Conservation (phyloP, 1,139 yeast genomes). For the Meyerozyma guilliermondii region DNA sequence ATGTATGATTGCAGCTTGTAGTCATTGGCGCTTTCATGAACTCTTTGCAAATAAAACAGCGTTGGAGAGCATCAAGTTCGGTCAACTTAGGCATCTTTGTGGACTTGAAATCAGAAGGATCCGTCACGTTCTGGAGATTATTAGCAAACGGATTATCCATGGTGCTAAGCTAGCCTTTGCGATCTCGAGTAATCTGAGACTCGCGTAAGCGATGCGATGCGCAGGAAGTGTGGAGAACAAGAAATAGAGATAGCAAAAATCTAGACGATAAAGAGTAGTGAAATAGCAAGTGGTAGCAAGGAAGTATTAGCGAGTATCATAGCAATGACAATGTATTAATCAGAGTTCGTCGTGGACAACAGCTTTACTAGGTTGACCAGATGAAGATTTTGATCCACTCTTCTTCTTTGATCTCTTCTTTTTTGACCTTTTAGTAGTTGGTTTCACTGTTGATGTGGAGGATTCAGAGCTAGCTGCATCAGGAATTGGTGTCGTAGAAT, state of each 20-base stretch:
- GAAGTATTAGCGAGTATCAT: not conserved
- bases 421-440: not conserved
- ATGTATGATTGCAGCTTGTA: slow-evolving; percentile 85
- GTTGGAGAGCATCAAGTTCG: slow-evolving; percentile 62
- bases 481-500: not conserved
- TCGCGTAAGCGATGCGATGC: not conserved
- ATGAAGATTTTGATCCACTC: not conserved
- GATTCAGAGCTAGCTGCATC: not conserved
- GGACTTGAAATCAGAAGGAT: slow-evolving; percentile 65
- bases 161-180: not conserved
- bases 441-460: not conserved
- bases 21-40: slow-evolving; percentile 76
- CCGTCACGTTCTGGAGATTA: slow-evolving; percentile 36
- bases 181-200: not conserved
- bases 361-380: not conserved
- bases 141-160: slow-evolving; percentile 11
- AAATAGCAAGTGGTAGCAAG: too few relatives aligned
- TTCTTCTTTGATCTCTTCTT: not conserved
- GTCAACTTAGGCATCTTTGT: slow-evolving; percentile 52
- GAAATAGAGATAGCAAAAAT: too few relatives aligned
- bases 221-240: not conserved
- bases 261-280: too few relatives aligned
- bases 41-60: slow-evolving; percentile 94
- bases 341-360: slow-evolving; percentile 1
- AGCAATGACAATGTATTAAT: not conserved